A percentile compares a stretch with the other conserved stretches of the same genome.
Evolutionary conservation across 352 stramenopile species (phyloP).

Genomic region (Globisporangium perplexum): DNA sequence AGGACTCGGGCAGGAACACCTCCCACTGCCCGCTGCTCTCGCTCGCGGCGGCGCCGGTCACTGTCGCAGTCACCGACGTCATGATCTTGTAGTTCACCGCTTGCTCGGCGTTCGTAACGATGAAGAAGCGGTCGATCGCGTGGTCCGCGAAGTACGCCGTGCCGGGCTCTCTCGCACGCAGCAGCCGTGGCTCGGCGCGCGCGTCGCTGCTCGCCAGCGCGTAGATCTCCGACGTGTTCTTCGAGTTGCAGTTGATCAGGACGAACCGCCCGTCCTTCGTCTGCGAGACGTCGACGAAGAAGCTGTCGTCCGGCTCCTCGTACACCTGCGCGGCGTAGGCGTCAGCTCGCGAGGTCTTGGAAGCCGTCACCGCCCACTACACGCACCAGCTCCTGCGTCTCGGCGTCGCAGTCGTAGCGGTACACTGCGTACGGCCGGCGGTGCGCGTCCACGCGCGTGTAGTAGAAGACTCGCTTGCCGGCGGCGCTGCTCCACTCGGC

Average conservation of each 20-base stretch:
- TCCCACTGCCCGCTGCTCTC: constrained; percentile 29
- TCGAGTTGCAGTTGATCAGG: constrained; percentile 87
- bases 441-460: constrained; percentile 61
- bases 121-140: constrained; percentile 52
- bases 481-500: constrained; percentile 50
- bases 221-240: constrained; percentile 83
- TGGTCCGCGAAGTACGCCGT: constrained; percentile 87
- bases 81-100: constrained; percentile 79
- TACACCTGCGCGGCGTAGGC: constrained; percentile 39
- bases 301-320: constrained; percentile 62
- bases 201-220: constrained; percentile 25
- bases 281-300: constrained; percentile 81
- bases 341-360: background rate
- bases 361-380: too few species aligned
- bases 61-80: background rate
- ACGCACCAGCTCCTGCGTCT: constrained; percentile 43
- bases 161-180: constrained; percentile 43
- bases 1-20: constrained; percentile 43
- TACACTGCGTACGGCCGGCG: constrained; percentile 60
- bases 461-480: constrained; percentile 54
- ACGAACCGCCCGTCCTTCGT: constrained; percentile 81
- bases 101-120: constrained; percentile 77
- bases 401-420: constrained; percentile 44
- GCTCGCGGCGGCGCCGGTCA: background rate
- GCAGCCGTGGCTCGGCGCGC: constrained; percentile 24